Conservation (phyloP, 2,329 filamentous ascomycete species). For the Calycina herbarum region DNA sequence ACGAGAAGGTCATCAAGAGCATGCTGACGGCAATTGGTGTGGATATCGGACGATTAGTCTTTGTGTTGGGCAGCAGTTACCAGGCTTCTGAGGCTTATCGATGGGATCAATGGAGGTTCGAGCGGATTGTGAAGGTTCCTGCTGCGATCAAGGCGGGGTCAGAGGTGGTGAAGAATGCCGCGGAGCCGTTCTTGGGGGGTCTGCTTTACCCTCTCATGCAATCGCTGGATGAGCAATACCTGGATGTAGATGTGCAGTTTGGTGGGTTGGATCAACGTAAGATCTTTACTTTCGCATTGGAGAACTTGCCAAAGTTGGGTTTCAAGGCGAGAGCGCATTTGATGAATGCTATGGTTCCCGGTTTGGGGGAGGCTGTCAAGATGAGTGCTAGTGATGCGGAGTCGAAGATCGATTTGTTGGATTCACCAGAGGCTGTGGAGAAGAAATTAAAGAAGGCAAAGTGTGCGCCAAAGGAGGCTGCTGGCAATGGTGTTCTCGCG, state of each 20-base stretch:
- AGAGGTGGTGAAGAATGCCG: constrained; percentile 91
- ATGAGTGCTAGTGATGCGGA: constrained; percentile 78
- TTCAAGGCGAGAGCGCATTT: constrained; percentile 72
- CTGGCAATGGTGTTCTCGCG: constrained; percentile 83
- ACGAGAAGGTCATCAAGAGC: constrained; percentile 76
- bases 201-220: constrained; percentile 86
- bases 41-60: constrained; percentile 73
- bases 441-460: constrained; percentile 88
- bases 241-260: constrained; percentile 86
- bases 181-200: constrained; percentile 71
- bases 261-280: constrained; percentile 87
- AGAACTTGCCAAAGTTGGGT: constrained; percentile 80
- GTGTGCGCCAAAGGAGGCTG: constrained; percentile 71
- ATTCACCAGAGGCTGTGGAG: constrained; percentile 68
- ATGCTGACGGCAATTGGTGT: constrained; percentile 70
- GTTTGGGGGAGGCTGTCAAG: constrained; percentile 76
- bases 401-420: constrained; percentile 92
- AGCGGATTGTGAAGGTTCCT: constrained; percentile 34
- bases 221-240: constrained; percentile 79
- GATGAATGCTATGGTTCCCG: constrained; percentile 88
- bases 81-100: constrained; percentile 72
- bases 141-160: constrained; percentile 83
- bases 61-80: constrained; percentile 83
- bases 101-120: constrained; percentile 85
- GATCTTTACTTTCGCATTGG: constrained; percentile 82